A percentile compares a stretch with the other conserved stretches of the same genome.
These are phyloP conservation scores for Wickerhamiella australiensis DNA, from an alignment of 805 yeast species.

Conservation along the genomic window DNA sequence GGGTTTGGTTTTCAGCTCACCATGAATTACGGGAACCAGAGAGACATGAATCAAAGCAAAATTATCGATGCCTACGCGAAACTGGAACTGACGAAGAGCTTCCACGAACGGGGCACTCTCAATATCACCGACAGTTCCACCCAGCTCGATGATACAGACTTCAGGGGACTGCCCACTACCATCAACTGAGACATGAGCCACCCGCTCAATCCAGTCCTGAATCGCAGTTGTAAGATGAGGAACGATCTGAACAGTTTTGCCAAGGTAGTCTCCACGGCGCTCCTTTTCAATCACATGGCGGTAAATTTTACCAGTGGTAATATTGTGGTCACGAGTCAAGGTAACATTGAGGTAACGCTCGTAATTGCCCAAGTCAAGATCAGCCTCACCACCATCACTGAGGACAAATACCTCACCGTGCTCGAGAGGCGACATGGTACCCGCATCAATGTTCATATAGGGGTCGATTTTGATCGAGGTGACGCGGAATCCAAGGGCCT, in stretches of 20 bases:
- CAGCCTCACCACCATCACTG: conserved; percentile 98
- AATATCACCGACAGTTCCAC: conserved; percentile 99
- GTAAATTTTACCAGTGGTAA: conserved; percentile 96
- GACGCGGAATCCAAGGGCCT: conserved; percentile 87
- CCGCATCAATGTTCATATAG: conserved; percentile 98
- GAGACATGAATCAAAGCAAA: conserved; percentile 95
- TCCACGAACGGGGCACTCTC: conserved; percentile 98
- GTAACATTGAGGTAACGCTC: conserved; percentile 94
- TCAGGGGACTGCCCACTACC: conserved; percentile 80
- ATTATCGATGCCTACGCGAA: conserved; percentile 86
- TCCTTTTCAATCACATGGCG: conserved; percentile 87
- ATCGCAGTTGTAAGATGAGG: conserved; percentile 96
- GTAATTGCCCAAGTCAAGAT: conserved; percentile 93
- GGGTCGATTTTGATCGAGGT: conserved; percentile 98
- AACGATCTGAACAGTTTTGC: conserved; percentile 98
- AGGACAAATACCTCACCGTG: conserved; percentile 98
- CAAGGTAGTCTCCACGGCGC: conserved; percentile 92
- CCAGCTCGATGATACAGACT: conserved; percentile 91
- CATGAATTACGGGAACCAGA: conserved; percentile 92
- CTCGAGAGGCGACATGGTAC: conserved; percentile 98
- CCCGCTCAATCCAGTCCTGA: conserved; percentile 97
- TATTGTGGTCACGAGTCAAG: conserved; percentile 85
- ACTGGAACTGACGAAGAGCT: conserved; percentile 97
- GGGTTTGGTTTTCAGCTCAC: conserved; percentile 98
- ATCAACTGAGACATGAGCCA: conserved; percentile 85